Evolutionary conservation across 2,329 filamentous ascomycete genomes (phyloP), one percentile per base, ranked within the genome.

Genomic region (Hypomyces perniciosus): DNA sequence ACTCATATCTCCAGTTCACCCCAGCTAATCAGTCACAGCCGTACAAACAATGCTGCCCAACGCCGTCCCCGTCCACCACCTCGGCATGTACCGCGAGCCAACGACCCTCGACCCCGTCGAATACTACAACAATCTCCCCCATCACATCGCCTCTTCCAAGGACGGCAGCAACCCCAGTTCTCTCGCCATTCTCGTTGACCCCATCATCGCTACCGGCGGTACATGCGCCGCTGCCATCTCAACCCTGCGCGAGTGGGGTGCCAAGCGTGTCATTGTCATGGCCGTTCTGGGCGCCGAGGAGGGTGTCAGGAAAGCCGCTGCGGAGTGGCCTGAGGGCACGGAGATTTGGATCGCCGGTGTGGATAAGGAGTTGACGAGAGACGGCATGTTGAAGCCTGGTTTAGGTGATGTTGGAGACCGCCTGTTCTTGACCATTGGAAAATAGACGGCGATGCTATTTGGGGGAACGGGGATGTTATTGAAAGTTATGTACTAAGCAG

Each of bases 91-190:
- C 77, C 89, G 91, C 64, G 91, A 96, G 67, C 89, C 87, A 54
- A 82, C 83, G 51, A 92, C 88, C 41, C 84, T 96, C 51, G 83
- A 90, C 62, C 90, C 91, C 3, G 91, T 96, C 52, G 91, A 96
- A 72, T 96, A 96, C 79, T 96, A 96, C 80, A 96, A 96, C 77
- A 96, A 96, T 70, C 84, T 96, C 20, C 90, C 90, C 34, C 85
- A 88, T 70, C 86, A 89, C 71, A 66, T 75, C 37, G 63, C 74
- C 60, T 50, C 65, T 45, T 58, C 69, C 20, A 20, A 20, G 20
- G 20, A 20, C 30, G 54, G 27, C 40, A 8, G 29, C 27, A 30
- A 43, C 28, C n/a, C 31, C 40, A 72, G 72, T 41, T 75, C 68
- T 53, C 76, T 96, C 9, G 90, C 90, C 53, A 87, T 96, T 64